Conservation (phyloP, 2,329 filamentous ascomycete genomes). For the Pochonia chlamydosporia region DNA sequence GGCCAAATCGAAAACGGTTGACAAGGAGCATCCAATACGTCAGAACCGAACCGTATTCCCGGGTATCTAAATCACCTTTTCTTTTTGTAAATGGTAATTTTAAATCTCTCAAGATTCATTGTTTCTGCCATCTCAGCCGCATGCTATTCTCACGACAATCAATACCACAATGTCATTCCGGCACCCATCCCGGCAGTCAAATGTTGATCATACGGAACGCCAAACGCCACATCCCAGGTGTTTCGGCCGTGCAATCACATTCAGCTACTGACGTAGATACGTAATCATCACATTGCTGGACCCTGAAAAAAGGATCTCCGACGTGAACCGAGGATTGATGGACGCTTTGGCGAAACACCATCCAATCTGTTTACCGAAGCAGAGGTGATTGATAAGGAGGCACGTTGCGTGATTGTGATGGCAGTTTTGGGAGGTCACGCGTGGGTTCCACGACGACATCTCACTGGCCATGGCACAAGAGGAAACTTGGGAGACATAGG, state of each 20-base stretch:
- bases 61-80: not conserved
- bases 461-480: not conserved
- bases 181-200: not conserved
- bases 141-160: too few species aligned
- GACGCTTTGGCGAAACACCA: not conserved
- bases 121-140: too few species aligned
- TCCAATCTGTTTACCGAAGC: constrained; percentile 1
- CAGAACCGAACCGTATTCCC: not conserved
- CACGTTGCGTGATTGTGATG: too few species aligned
- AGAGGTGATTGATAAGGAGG: too few species aligned
- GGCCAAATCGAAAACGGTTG: not conserved
- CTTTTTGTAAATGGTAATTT: not conserved
- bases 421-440: too few species aligned
- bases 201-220: not conserved
- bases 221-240: not conserved
- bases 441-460: not conserved
- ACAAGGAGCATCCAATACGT: not conserved
- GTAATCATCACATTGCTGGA: not conserved
- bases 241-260: not conserved
- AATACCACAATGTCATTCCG: too few species aligned
- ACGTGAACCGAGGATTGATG: not conserved
- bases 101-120: not conserved
- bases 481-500: not conserved
- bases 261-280: not conserved
- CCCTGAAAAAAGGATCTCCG: not conserved